These are phyloP conservation scores for Pseudonitzschia delicatissima DNA, from an alignment of 108 stramenopile genomes.

Conservation along the genomic window DNA sequence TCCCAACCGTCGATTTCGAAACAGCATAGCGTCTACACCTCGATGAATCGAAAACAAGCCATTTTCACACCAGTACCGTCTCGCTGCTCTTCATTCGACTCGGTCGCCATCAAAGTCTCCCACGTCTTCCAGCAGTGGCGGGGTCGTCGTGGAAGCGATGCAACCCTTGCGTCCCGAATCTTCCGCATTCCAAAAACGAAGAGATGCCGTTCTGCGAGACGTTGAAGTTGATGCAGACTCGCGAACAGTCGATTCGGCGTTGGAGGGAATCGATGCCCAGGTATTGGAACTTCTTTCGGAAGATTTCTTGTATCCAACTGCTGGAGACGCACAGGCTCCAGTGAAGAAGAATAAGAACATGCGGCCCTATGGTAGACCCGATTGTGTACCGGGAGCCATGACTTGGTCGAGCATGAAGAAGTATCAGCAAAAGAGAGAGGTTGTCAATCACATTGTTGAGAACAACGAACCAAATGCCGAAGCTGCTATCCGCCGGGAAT, in stretches of 20 bases:
- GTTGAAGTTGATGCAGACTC: neutral
- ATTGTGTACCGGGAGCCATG: conserved; percentile 55
- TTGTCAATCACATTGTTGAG: conserved; percentile 10
- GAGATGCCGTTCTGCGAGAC: conserved; percentile 22
- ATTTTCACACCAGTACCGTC: neutral
- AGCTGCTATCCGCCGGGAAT: neutral
- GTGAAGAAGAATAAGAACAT: neutral
- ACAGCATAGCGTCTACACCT: neutral
- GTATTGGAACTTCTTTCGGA: conserved; percentile 26
- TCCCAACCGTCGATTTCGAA: neutral
- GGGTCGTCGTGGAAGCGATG: conserved; percentile 10
- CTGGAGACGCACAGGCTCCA: neutral
- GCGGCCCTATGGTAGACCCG: conserved; percentile 44
- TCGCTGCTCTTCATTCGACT: neutral
- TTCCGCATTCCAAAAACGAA: neutral
- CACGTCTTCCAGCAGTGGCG: neutral
- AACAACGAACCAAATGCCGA: conserved; percentile 4
- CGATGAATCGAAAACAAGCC: neutral
- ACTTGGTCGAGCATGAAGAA: conserved; percentile 37
- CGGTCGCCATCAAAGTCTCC: neutral
- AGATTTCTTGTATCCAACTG: conserved; percentile 20
- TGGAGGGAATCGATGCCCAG: conserved; percentile 30
- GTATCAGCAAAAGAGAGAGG: conserved; percentile 24
- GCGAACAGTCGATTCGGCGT: conserved; percentile 22
- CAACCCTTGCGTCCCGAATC: conserved; percentile 17